Base-by-base conservation (phyloP, 306 rosid species). In the Trifolium subterraneum region DNA sequence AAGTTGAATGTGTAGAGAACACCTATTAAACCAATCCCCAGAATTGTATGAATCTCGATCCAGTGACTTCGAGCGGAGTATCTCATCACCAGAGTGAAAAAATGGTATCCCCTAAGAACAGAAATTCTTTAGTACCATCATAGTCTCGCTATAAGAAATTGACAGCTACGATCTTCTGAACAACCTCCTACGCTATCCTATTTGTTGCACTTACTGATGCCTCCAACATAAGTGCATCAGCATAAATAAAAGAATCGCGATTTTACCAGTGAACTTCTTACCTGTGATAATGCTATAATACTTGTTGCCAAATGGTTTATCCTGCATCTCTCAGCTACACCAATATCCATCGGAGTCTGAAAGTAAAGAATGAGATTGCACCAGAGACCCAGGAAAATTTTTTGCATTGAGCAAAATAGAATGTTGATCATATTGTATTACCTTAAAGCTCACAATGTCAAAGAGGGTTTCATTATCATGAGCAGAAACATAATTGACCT, bases 21-120 rank as follows among this genome's bases (percentile, higher is more conserved):
- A 90, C 97, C 97, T 90, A 78, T 94, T 92, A 87, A 92, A 94
- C 97, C 96, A 90, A 85, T 94, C 99, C 20, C 96, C 99, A 68
- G 97, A 94, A 83, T 92, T 92, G 86, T 94, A 94, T 9, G 99
- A 94, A 86, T 94, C 96, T 22, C 97, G 96, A 81, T 92, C 99
- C 72, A 92, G 86, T 63, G 99, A 92, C 86, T 94, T 94, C 25
- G 99, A 94, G 79, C 96, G 95, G 7, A 94, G 95, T 56, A 87
- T 69, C 87, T 94, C 97, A 74, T 90, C 97, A 12, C 97, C 96
- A 48, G 84, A 55, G 64, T 94, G 99, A 76, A 94, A 91, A 85
- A 94, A 90, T 15, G 99, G 96, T 64, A 91, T 88, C 31, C 99
- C 99, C 99, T 94, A 72, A 27, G 58, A 77, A 68, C 39, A 70